Conservation (phyloP, 805 yeast species). For the Kockiozyma suomiensis region DNA sequence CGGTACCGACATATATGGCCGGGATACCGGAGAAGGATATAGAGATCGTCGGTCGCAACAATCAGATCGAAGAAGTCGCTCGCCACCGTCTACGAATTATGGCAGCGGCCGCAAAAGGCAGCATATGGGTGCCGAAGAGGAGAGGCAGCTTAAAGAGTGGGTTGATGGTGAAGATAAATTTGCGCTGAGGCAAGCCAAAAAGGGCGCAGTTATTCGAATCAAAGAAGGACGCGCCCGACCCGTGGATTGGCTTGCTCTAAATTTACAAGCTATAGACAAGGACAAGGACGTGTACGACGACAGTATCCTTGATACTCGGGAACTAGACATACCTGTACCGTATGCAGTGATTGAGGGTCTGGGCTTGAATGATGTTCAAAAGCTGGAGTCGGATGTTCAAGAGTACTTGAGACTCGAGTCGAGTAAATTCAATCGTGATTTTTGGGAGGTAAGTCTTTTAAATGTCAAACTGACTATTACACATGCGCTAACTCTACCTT, state of each 20-base stretch:
- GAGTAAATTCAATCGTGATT: conserved; percentile 26
- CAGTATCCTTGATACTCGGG: conserved; percentile 24
- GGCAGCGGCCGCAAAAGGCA: conserved; percentile 1
- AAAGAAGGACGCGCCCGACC: conserved; percentile 37
- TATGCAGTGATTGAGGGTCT: conserved; percentile 30
- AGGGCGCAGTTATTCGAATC: conserved; percentile 41
- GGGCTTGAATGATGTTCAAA: conserved; percentile 22
- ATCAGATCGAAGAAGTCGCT: conserved; percentile 5
- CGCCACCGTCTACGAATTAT: conserved; percentile 1
- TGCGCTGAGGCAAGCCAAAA: conserved; percentile 37
- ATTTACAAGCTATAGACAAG: conserved; percentile 28
- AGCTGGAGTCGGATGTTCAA: conserved; percentile 15
- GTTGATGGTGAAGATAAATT: conserved; percentile 40
- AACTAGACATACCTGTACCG: conserved; percentile 34
- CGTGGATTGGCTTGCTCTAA: conserved; percentile 37
- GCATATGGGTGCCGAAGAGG: conserved; percentile 20
- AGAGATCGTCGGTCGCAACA: background rate
- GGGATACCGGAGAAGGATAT: background rate
- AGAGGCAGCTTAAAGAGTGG: conserved; percentile 35
- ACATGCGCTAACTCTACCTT: background rate
- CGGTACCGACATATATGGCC: background rate
- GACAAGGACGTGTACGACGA: conserved; percentile 21
- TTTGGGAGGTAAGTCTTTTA: conserved; percentile 35
- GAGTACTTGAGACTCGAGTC: conserved; percentile 20
- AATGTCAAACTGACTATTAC: background rate